Base-by-base conservation (phyloP, 257 asterid species). In the Fraxinus americana region DNA sequence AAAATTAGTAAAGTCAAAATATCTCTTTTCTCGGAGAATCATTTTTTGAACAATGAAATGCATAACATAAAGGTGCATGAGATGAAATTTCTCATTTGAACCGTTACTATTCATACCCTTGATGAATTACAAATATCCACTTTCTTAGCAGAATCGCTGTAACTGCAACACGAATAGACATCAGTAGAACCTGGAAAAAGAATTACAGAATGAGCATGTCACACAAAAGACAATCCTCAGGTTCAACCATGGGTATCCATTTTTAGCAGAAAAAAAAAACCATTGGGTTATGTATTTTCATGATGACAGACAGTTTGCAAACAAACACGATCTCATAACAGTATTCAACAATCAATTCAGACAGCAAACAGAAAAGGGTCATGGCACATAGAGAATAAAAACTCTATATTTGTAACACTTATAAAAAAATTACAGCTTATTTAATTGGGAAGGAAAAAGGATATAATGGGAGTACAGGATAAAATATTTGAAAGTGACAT, bases 101-200 rank as follows among this genome's bases (percentile, higher is more conserved):
- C 34, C 48, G 70, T 48, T 14, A 79, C 36, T 63, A 76, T 43
- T 72, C 82, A 80, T 78, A 81, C 87, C 82, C 82, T 72, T 29
- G 32, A 80, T 32, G 68, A 57, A 73, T 27, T 52, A 71, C 72
- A 63, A 76, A 68, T 71, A 63, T 39, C 81, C 80, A 65, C 59
- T 70, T 80, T 69, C 81, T 61, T 27, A 43, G 81, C 45, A 38
- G 45, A 82, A 59, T 70, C 70, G 79, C 80, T 32, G 77, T 52
- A 76, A 75, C 83, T 61, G 80, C 80, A 79, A 45, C 71, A 66
- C 78, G 57, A 61, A 75, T 36, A 50, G 81, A 77, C 80, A 78
- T 25, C 32, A 54, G 27, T n/a, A 10, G 17, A 70, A 78, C 82
- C 88, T 79, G 80, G 57, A 54, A 80, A 80, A 41, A 61, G 78